Percentiles rank a stretch among this genome's conserved stretches.
Conservation (phyloP, 331 rosid species). For the Dryas integrifolia region DNA sequence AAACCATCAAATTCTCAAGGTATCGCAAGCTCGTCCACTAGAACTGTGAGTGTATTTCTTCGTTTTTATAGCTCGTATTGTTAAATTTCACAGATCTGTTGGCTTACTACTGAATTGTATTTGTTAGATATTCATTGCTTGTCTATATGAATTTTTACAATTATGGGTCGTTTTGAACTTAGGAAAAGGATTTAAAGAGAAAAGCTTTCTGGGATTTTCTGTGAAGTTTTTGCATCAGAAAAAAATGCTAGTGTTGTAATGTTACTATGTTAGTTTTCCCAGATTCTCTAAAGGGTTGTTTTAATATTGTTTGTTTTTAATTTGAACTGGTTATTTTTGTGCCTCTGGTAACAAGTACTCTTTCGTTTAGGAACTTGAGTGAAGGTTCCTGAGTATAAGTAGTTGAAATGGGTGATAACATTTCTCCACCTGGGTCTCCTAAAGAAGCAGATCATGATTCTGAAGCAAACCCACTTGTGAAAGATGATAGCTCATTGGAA, state of each 20-base stretch:
- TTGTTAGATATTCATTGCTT: not conserved
- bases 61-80: not conserved
- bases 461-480: conserved; percentile 38
- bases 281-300: not conserved
- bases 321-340: not conserved
- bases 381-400: not conserved
- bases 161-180: not conserved
- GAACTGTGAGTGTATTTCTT: conserved; percentile 8
- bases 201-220: not conserved
- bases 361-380: conserved; percentile 9
- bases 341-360: conserved; percentile 1
- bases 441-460: conserved; percentile 59
- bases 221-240: not conserved
- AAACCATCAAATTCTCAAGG: not conserved
- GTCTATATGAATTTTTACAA: not conserved
- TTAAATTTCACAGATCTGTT: conserved; percentile 20
- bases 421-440: conserved; percentile 54
- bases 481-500: conserved; percentile 66
- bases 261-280: not conserved
- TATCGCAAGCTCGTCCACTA: not conserved
- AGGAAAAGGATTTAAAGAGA: not conserved
- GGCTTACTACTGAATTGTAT: not conserved
- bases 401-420: conserved; percentile 66
- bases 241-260: not conserved
- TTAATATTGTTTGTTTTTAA: not conserved